These are phyloP conservation scores for Daucus carota DNA, from an alignment of 129 eudicot species.

Conservation along the genomic window DH1_v3.0 NC_030381.2:50824001-50824500, in stretches of 20 bases:
- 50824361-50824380: no score
- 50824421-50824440: no score
- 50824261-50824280: no score
- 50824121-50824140: slow-evolving; percentile 90
- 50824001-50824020: slow-evolving; percentile 26
- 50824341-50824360: no score
- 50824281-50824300: no score
- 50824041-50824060: slow-evolving; percentile 81
- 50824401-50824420: no score
- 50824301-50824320: no score
- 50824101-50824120: slow-evolving; percentile 78
- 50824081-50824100: slow-evolving; percentile 69
- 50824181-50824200: not conserved
- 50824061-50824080: slow-evolving; percentile 63
- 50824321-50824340: no score
- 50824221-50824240: slow-evolving; percentile 43
- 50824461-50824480: no score
- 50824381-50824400: no score
- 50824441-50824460: no score
- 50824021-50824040: slow-evolving; percentile 61
- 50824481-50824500: no score
- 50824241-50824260: slow-evolving; percentile 70
- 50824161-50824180: slow-evolving; percentile 1
- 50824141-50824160: slow-evolving; percentile 48
- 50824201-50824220: slow-evolving; percentile 1